Conservation (phyloP, 169 alveolate genomes). For the Eimeria falciformis region DNA sequence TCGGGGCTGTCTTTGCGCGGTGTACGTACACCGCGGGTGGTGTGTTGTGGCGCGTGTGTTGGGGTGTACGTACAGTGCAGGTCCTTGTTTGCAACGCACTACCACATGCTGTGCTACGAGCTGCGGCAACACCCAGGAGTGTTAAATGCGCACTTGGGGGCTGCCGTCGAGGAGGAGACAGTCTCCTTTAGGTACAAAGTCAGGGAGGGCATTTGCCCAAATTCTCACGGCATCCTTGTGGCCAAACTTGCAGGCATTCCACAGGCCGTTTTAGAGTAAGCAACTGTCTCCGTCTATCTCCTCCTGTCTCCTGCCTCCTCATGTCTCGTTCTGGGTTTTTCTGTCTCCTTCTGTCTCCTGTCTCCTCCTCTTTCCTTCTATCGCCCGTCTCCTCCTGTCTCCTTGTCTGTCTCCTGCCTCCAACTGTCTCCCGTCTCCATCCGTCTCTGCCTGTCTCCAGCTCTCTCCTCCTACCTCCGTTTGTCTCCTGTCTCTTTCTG, state of each 20-base stretch:
- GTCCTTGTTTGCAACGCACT: slow-evolving; percentile 97
- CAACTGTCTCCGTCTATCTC: background rate
- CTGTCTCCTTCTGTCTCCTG: slow-evolving; percentile 7
- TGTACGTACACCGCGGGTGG: too few species aligned
- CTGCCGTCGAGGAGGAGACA: slow-evolving; percentile 81
- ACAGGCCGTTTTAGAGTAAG: slow-evolving; percentile 76
- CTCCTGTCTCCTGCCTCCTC: background rate
- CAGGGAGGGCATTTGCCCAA: slow-evolving; percentile 95
- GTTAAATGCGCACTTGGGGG: slow-evolving; percentile 90
- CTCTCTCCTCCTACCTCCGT: too few species aligned
- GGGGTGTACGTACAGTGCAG: slow-evolving; percentile 86
- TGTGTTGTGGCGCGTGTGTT: background rate
- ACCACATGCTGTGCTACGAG: slow-evolving; percentile 91
- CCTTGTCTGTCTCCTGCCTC: background rate
- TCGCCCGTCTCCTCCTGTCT: background rate
- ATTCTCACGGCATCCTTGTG: slow-evolving; percentile 97
- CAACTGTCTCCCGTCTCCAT: background rate
- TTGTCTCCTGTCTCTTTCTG: too few species aligned
- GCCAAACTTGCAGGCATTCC: slow-evolving; percentile 97
- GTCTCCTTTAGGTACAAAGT: slow-evolving; percentile 94
- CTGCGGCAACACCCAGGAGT: slow-evolving; percentile 78
- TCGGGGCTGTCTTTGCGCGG: background rate
- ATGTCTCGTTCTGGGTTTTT: background rate
- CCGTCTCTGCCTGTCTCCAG: background rate
- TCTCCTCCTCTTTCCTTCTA: background rate